phyloP scores from a whole-genome alignment of 2,329 filamentous ascomycete genomes.

The Arthroderma sp. region DNA sequence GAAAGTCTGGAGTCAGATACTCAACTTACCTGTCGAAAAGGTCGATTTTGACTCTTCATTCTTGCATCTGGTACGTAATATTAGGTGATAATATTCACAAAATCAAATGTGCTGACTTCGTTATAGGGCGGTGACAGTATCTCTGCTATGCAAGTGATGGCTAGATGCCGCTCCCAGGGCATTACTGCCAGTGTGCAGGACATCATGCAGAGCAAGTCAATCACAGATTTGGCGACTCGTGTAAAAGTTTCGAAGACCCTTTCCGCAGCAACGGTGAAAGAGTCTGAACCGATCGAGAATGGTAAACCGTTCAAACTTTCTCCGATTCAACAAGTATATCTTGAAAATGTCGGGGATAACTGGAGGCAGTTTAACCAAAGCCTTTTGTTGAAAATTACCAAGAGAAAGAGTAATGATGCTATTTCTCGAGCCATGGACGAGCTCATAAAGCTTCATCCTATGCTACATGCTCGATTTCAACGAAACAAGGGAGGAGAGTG shows the following conservation, averaged over 20 bases:
- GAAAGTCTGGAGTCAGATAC: slow-evolving; percentile 17
- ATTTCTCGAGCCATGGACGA: slow-evolving; percentile 11
- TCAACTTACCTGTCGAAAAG: slow-evolving; percentile 14
- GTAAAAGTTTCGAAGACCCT: neutral
- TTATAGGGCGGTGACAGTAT: slow-evolving; percentile 22
- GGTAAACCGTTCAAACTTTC: slow-evolving; percentile 14
- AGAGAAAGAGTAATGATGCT: neutral
- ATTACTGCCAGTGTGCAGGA: slow-evolving; percentile 15
- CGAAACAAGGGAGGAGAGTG: slow-evolving; percentile 13
- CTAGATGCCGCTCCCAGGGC: slow-evolving; percentile 14
- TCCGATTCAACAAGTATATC: slow-evolving; percentile 18
- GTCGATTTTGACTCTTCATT: slow-evolving; percentile 21
- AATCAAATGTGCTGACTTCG: slow-evolving; percentile 6
- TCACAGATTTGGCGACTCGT: slow-evolving; percentile 10
- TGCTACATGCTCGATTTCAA: slow-evolving; percentile 19
- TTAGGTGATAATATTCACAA: slow-evolving; percentile 7
- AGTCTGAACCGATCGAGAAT: neutral
- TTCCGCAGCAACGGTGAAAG: neutral
- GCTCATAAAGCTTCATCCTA: slow-evolving; percentile 15
- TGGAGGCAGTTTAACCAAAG: slow-evolving; percentile 18
- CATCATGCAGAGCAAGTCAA: slow-evolving; percentile 14
- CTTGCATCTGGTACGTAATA: slow-evolving; percentile 17
- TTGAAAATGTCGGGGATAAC: slow-evolving; percentile 14
- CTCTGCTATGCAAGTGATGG: slow-evolving; percentile 19
- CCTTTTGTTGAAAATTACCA: slow-evolving; percentile 12